phyloP scores from a whole-genome alignment of 306 rosid species.

The Mucuna pruriens region DNA sequence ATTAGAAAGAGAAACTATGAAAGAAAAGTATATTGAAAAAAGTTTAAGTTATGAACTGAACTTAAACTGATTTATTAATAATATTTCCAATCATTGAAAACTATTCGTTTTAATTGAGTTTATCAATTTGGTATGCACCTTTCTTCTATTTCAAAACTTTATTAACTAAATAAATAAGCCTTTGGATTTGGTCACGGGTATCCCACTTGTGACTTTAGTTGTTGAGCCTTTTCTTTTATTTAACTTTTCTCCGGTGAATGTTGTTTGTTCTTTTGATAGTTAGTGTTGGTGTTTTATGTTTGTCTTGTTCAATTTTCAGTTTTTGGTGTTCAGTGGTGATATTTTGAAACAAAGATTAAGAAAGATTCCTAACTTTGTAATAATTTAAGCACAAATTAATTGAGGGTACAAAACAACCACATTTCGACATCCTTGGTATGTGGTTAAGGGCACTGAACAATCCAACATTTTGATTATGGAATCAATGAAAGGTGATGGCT shows the following conservation, averaged over 20 bases:
- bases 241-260: neutral
- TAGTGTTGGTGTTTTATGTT: neutral
- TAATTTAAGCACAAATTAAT: neutral
- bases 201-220: neutral
- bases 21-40: neutral
- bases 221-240: neutral
- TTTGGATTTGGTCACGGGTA: slow-evolving; percentile 8
- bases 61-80: neutral
- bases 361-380: slow-evolving; percentile 8
- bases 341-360: neutral
- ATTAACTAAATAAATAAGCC: neutral
- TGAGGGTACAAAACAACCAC: neutral
- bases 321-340: neutral
- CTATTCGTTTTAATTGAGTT: neutral
- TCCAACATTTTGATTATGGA: neutral
- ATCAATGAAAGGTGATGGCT: neutral
- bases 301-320: neutral
- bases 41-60: neutral
- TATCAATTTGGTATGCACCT: neutral
- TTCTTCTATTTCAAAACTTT: slow-evolving; percentile 1
- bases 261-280: neutral
- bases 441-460: neutral
- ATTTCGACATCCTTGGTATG: neutral
- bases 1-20: neutral
- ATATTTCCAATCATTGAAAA: neutral